Evolutionary conservation across 306 rosid genomes (phyloP), one percentile per base, ranked within the genome.

Genomic region (Elaeagnus macrophylla): DNA sequence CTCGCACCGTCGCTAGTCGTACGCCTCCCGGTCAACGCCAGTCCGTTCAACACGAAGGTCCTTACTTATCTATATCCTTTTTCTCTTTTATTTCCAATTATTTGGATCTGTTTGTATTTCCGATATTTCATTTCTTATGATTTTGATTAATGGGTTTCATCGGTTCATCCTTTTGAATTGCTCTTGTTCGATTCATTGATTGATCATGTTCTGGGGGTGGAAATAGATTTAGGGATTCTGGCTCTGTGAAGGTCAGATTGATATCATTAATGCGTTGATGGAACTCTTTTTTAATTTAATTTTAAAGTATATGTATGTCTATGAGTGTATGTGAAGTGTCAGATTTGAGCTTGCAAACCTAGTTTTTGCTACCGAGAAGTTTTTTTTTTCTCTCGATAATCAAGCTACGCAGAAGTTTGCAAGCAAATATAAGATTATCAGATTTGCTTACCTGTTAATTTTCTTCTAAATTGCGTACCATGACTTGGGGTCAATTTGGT

Each of bases 21-120:
- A 93, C 94, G 18, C 82, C 87, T 8, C 87, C 77, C 8, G 88
- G 79, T 8, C 99, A 93, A 48, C 95, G 99, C 32, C 99, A 93
- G 70, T 80, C 99, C 48, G 99, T 93, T 14, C 88, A 93, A 66
- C 99, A 93, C 53, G 99, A 93, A 87, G 99, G 99, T 81, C 7
- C 37, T 1, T 44, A 14, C 7, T 61, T 37, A 3, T 9, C 12
- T 10, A 16, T 12, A 12, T 17, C 7, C 6, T 48, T 39, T 13
- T 19, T 9, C 11, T 47, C 5, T 0, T 17, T 6, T 15, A 6
- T 20, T 6, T 11, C 11, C 15, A n/a, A 36, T 48, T 10, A 6
- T 49, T 16, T 32, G 36, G 44, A 10, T 35, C 50, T 18, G 9
- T 48, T n/a, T 10, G 16, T 54, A 16, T 13, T 14, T n/a, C 3